Evolutionary conservation across 1,284 basidiomycete genomes (phyloP), one percentile per base, ranked within the genome.

Genomic region (Veloporphyrellus conicus): DNA sequence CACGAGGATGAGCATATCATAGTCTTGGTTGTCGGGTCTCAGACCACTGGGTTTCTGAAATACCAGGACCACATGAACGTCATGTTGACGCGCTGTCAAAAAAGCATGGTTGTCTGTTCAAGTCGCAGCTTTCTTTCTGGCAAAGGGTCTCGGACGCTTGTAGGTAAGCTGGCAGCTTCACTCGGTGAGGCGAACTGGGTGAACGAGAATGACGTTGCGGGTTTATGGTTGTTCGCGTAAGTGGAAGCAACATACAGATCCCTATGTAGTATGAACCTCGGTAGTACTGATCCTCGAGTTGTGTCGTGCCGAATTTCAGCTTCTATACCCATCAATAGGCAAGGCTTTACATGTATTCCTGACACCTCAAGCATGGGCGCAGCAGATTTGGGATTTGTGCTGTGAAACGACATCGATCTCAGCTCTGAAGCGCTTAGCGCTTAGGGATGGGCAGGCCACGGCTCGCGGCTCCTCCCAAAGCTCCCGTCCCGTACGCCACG

Each of bases 41-140:
- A 56, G 1, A 56, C 50, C 4, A 58, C 73, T 1, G 79, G 81
- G 1, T 84, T 82, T 54, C 59, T 83, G 18, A 54, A 45, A 7
- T 75, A 73, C 42, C n/a, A 61, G 12, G 64, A 74, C 4, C 74
- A 84, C 2, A 75, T 76, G 14, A 87, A 87, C 62, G 84, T 87
- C 33, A 84, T 87, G 82, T 66, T 87, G 37, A 78, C 77, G 1
- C 71, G 81, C 12, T 83, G 78, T 64, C 79, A 78, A 62, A 56
- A 61, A 34, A 69, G 72, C 36, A 79, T 85, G 78, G 67, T 71
- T 46, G 72, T 84, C 53, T 72, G 73, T 47, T 71, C 77, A 5
- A 77, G 64, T 47, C 68, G 71, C 39, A 54, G 59, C 6, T 84
- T 83, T 55, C 55, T 82, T 1, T 57, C 33, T 11, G 48, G 59